Evolutionary conservation across 2,329 filamentous ascomycete genomes (phyloP).

Genomic region (Amphichorda felina): DNA sequence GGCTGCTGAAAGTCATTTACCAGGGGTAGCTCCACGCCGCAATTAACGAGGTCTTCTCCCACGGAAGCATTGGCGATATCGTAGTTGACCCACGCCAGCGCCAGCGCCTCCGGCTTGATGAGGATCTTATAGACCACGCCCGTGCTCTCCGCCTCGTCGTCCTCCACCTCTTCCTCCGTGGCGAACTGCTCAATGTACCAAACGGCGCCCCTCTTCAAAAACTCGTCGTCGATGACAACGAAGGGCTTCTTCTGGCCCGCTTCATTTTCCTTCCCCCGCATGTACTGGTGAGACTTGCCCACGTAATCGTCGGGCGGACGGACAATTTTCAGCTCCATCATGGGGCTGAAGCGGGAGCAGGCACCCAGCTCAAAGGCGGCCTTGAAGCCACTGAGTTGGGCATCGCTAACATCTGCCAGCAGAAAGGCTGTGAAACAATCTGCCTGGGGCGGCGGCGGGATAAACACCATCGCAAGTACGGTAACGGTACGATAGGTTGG

Average conservation of each 20-base stretch:
- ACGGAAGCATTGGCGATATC: constrained; percentile 10
- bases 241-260: constrained; percentile 7
- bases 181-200: constrained; percentile 11
- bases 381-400: too few species aligned
- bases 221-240: constrained; percentile 9
- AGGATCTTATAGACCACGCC: constrained; percentile 11
- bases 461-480: too few species aligned
- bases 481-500: too few species aligned
- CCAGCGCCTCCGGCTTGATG: constrained; percentile 8
- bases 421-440: too few species aligned
- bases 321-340: constrained; percentile 10
- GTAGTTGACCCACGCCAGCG: constrained; percentile 10
- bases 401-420: too few species aligned
- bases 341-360: constrained; percentile 7
- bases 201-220: constrained; percentile 5
- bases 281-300: constrained; percentile 8
- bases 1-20: constrained; percentile 6
- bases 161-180: constrained; percentile 6
- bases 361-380: constrained; percentile 9
- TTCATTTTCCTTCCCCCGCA: constrained; percentile 9
- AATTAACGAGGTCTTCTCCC: constrained; percentile 8
- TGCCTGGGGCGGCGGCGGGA: too few species aligned
- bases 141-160: constrained; percentile 6
- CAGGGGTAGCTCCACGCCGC: constrained; percentile 8
- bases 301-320: constrained; percentile 9